A percentile compares a stretch with the other conserved stretches of the same genome.
phyloP scores from a whole-genome alignment of 1,284 basidiomycete genomes.

The Ustilago nuda region DNA sequence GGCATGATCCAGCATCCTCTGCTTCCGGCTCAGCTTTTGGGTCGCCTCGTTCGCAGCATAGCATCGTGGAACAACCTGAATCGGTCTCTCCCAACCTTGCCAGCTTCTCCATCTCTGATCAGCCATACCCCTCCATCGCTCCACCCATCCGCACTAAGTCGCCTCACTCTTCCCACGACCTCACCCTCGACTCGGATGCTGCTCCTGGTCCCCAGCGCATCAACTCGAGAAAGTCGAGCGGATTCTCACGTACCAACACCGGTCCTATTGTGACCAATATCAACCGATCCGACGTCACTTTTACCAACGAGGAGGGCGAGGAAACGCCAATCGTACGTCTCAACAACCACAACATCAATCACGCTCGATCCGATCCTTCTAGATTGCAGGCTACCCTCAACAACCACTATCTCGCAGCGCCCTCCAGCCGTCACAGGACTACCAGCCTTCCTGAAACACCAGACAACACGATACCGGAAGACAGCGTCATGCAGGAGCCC shows the following conservation, averaged over 20 bases:
- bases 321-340: slow-evolving; percentile 56
- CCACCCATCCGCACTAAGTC: slow-evolving; percentile 46
- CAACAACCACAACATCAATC: slow-evolving; percentile 20
- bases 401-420: slow-evolving; percentile 29
- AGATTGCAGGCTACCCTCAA: slow-evolving; percentile 24
- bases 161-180: slow-evolving; percentile 43
- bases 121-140: slow-evolving; percentile 16
- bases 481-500: slow-evolving; percentile 13
- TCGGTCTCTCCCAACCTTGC: slow-evolving; percentile 42
- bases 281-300: slow-evolving; percentile 28
- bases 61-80: slow-evolving; percentile 25
- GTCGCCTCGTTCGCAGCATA: slow-evolving; percentile 37
- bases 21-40: slow-evolving; percentile 34
- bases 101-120: slow-evolving; percentile 33
- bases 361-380: slow-evolving; percentile 26
- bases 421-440: slow-evolving; percentile 33
- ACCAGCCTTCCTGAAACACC: slow-evolving; percentile 37
- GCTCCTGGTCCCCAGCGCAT: slow-evolving; percentile 40
- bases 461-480: slow-evolving; percentile 14
- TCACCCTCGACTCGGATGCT: slow-evolving; percentile 35
- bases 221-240: slow-evolving; percentile 36
- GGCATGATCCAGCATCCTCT: slow-evolving; percentile 39
- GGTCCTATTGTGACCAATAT: slow-evolving; percentile 56
- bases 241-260: slow-evolving; percentile 50
- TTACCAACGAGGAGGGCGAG: slow-evolving; percentile 55